Base-by-base conservation (phyloP, 768 basidiomycete genomes). In the Cystobasidium tubakii region DNA sequence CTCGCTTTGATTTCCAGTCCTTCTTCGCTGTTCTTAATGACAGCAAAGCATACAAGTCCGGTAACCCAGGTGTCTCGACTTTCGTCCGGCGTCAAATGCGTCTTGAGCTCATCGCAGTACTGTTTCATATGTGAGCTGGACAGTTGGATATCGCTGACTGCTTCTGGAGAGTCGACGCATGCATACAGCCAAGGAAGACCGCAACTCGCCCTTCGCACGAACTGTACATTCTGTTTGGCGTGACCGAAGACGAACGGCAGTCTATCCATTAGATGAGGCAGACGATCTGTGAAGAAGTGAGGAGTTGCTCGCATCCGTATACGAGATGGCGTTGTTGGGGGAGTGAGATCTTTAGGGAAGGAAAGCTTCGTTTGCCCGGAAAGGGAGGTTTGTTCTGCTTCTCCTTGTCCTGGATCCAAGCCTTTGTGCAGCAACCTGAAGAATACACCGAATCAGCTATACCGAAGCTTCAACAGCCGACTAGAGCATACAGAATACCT, bases 331-430 rank as follows among this genome's bases (percentile, higher is more conserved):
- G 17, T n/a, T 25, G 21, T 31, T 23, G 66, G 50, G 7, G 43
- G 1, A 7, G 4, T 21, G 7, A 50, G 27, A n/a, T 4, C 21
- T 17, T 21, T 36, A 7, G 66, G 31, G 50, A 19, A 67, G 27
- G 17, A 50, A 15, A 67, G 66, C 34, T 29, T 67, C 42, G 66
- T 67, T 50, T 67, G 36, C 44, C 66, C 66, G 2, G 66, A 67
- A 3, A 46, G 29, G 25, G 66, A 50, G 15, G 43, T 54, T 54
- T 67, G 66, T 3, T 13, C 53, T 6, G 34, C 42, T 50, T 54
- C 27, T 43, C 50, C 44, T 54, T 21, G 12, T 9, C 10, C 39
- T n/a, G 43, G 7, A 27, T 67, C 23, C 21, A 67, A 36, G 46
- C 66, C 66, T 15, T 33, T 33, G 27, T 67, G 50, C 66, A 67